Conservation (phyloP, 2,329 filamentous ascomycete species). For the Knufia fluminis region DNA sequence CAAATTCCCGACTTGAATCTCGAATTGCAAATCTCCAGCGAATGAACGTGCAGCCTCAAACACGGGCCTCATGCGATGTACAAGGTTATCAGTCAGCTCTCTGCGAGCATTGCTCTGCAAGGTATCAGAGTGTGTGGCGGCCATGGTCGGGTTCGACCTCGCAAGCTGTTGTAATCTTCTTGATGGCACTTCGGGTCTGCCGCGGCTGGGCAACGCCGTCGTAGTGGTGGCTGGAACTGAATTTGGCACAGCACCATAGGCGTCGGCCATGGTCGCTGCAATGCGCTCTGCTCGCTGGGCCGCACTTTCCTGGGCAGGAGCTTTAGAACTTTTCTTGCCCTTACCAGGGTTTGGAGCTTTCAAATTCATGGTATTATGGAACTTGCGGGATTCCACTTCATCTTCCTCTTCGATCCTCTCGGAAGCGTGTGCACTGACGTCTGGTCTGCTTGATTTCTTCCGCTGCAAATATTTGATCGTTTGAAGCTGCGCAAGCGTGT, state of each 20-base stretch:
- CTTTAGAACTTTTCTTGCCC: slow-evolving; percentile 6
- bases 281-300: neutral
- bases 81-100: slow-evolving; percentile 23
- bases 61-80: slow-evolving; percentile 24
- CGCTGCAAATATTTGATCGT: too few species aligned
- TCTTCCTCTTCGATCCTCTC: slow-evolving; percentile 5
- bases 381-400: slow-evolving; percentile 2
- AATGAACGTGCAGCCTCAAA: slow-evolving; percentile 30
- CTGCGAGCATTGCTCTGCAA: slow-evolving; percentile 8
- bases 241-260: neutral
- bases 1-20: slow-evolving; percentile 31
- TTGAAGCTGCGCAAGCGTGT: too few species aligned
- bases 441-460: too few species aligned
- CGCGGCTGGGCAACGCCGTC: too few species aligned
- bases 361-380: slow-evolving; percentile 6
- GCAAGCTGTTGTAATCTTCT: slow-evolving; percentile 14
- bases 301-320: neutral
- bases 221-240: neutral
- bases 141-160: slow-evolving; percentile 11
- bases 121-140: slow-evolving; percentile 10
- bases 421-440: neutral
- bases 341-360: slow-evolving; percentile 16
- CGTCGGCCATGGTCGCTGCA: neutral
- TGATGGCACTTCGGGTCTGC: slow-evolving; percentile 10
- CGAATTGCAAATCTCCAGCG: slow-evolving; percentile 27